A percentile compares a stretch with the other conserved stretches of the same genome.
These are phyloP conservation scores for Solanum neorickii DNA, from an alignment of 257 asterid species.

Conservation along the genomic window DNA sequence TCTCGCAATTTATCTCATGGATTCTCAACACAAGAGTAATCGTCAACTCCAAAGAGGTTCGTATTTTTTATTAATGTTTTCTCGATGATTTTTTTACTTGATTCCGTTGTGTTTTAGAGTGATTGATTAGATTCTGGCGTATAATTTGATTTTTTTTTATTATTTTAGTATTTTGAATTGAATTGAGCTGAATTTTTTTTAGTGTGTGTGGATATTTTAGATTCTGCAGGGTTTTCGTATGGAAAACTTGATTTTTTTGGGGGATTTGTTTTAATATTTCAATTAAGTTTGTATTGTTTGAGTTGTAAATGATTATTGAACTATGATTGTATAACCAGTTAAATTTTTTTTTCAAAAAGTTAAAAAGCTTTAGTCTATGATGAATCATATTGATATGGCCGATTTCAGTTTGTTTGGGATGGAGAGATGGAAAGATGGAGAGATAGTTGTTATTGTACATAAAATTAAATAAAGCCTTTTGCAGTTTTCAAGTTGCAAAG, in stretches of 20 bases:
- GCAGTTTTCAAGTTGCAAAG: not conserved
- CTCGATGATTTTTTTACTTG: not conserved
- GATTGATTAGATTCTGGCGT: not conserved
- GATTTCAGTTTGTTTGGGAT: not conserved
- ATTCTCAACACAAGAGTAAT: constrained; percentile 42
- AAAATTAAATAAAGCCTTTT: not conserved
- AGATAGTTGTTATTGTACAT: not conserved
- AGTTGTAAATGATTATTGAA: not conserved
- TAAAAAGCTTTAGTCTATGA: not conserved
- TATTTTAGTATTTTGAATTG: not conserved
- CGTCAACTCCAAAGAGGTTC: constrained; percentile 52
- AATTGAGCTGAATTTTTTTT: not conserved
- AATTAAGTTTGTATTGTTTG: not conserved
- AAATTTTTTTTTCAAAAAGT: not conserved
- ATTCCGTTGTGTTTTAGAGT: not conserved
- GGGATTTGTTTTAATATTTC: not conserved
- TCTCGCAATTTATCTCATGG: constrained; percentile 35
- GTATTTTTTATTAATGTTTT: not conserved
- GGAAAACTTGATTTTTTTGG: not conserved
- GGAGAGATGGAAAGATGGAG: not conserved
- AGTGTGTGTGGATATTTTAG: not conserved
- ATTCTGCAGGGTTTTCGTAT: not conserved
- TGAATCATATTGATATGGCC: not conserved
- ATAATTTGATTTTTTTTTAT: not conserved
- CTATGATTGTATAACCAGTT: not conserved